A percentile compares a stretch with the other conserved stretches of the same genome.
Conservation (phyloP, 768 basidiomycete species). For the Hericium erinaceus region DNA sequence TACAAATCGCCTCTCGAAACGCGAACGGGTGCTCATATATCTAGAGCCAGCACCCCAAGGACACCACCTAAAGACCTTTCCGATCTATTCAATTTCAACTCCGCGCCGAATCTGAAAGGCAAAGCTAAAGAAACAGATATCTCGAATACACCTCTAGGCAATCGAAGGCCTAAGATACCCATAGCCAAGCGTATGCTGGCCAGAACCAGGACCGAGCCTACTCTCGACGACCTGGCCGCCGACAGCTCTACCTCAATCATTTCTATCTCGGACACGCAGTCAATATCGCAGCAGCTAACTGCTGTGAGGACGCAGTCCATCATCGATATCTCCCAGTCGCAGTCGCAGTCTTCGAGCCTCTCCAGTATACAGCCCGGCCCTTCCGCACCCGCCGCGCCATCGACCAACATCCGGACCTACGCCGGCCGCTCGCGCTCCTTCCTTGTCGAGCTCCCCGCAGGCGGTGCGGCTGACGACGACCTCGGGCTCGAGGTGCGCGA, state of each 20-base stretch:
- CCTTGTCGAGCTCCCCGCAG: slow-evolving; percentile 47
- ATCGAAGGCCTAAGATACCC: slow-evolving; percentile 9
- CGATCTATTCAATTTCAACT: slow-evolving; percentile 33
- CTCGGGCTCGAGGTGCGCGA: slow-evolving; percentile 50
- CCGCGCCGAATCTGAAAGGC: slow-evolving; percentile 1
- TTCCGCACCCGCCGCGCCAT: slow-evolving; percentile 10
- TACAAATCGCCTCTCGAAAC: slow-evolving; percentile 1
- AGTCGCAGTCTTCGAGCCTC: not conserved
- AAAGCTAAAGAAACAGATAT: not conserved
- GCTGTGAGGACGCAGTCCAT: slow-evolving; percentile 7
- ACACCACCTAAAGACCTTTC: slow-evolving; percentile 33
- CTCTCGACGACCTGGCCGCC: slow-evolving; percentile 18
- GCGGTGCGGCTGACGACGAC: slow-evolving; percentile 21
- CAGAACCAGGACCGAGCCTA: slow-evolving; percentile 56
- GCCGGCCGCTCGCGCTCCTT: slow-evolving; percentile 76
- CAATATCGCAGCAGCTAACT: slow-evolving; percentile 14
- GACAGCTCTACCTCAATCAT: slow-evolving; percentile 21
- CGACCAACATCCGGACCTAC: slow-evolving; percentile 53
- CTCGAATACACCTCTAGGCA: not conserved
- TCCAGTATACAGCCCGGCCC: slow-evolving; percentile 7
- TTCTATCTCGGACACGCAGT: slow-evolving; percentile 11
- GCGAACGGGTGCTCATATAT: slow-evolving; percentile 1
- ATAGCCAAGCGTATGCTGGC: slow-evolving; percentile 67
- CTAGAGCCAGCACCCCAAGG: not conserved
- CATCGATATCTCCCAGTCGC: slow-evolving; percentile 12